phyloP scores from a whole-genome alignment of 345 rosid genomes.

The Eucalyptus pumila region DNA sequence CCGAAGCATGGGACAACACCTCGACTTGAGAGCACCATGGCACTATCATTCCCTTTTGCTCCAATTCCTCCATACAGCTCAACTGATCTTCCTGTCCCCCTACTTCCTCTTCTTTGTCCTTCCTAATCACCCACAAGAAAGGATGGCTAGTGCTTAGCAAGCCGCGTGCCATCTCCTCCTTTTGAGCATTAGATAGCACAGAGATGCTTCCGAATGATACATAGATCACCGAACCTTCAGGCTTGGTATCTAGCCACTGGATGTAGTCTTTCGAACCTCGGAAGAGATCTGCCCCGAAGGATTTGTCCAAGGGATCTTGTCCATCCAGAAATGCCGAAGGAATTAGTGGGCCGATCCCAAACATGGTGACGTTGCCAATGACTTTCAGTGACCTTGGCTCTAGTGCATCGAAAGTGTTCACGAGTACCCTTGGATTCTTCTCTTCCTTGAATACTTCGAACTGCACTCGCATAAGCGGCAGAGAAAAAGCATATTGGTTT shows the following conservation, averaged over 20 bases:
- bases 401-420: constrained; percentile 50
- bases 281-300: constrained; percentile 19
- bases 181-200: constrained; percentile 11
- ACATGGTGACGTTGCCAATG: constrained; percentile 1
- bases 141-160: constrained; percentile 13
- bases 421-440: constrained; percentile 32
- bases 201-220: constrained; percentile 41
- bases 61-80: constrained; percentile 26
- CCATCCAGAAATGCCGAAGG: constrained; percentile 17
- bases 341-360: constrained; percentile 40
- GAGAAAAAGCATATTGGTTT: not conserved
- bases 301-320: not conserved
- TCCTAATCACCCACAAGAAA: constrained; percentile 49
- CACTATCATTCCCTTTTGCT: constrained; percentile 37
- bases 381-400: constrained; percentile 34
- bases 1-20: constrained; percentile 40
- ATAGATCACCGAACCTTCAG: constrained; percentile 18
- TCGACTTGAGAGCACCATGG: constrained; percentile 64
- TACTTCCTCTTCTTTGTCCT: constrained; percentile 2
- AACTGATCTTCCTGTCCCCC: constrained; percentile 1
- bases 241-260: constrained; percentile 30
- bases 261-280: constrained; percentile 8
- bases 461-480: constrained; percentile 6
- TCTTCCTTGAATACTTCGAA: constrained; percentile 9
- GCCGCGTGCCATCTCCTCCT: constrained; percentile 37